Conservation (phyloP, 768 basidiomycete species). For the Leccinum barrowsii region DNA sequence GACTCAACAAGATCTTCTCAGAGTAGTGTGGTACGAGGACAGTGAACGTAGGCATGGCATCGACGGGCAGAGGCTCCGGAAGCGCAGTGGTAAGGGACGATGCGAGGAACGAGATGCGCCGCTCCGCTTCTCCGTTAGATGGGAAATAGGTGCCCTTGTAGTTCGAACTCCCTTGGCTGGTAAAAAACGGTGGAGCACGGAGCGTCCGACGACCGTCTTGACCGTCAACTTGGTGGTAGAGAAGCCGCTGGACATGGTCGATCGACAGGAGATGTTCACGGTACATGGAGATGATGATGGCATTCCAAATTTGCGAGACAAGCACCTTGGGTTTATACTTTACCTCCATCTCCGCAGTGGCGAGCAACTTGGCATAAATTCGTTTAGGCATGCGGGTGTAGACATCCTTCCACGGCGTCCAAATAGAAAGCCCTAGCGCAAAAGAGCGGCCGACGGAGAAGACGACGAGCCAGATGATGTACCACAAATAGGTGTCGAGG, state of each 20-base stretch:
- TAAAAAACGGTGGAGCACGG: conserved; percentile 97
- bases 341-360: conserved; percentile 97
- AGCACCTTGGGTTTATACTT: conserved; percentile 99
- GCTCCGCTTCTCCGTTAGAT: conserved; percentile 88
- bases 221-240: conserved; percentile 95
- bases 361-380: conserved; percentile 95
- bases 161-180: conserved; percentile 74
- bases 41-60: conserved; percentile 99
- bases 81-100: conserved; percentile 94
- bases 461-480: conserved; percentile 97
- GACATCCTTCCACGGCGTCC: conserved; percentile 99
- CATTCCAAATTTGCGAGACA: conserved; percentile 99
- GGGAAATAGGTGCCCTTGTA: conserved; percentile 90
- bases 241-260: conserved; percentile 93
- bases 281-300: conserved; percentile 99
- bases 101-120: conserved; percentile 98
- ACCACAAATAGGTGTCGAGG: conserved; percentile 99
- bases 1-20: conserved; percentile 94
- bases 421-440: conserved; percentile 89
- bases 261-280: conserved; percentile 97
- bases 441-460: conserved; percentile 92
- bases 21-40: conserved; percentile 99
- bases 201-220: conserved; percentile 87
- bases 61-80: conserved; percentile 92
- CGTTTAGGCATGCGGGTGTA: conserved; percentile 95